phyloP scores from a whole-genome alignment of 108 stramenopile genomes.

The Fragilariopsis cylindrus region DNA sequence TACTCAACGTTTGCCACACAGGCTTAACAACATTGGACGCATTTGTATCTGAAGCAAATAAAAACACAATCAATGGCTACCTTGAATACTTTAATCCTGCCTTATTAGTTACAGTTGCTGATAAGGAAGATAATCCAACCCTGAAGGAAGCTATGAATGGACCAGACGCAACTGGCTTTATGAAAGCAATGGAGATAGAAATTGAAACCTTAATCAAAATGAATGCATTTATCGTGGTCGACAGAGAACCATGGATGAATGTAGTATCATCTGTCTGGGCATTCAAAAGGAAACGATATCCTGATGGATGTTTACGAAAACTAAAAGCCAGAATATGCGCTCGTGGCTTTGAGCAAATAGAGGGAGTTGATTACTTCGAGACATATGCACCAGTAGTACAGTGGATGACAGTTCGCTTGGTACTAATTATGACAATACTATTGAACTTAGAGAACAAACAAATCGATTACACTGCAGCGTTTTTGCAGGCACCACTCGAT shows the following conservation, averaged over 20 bases:
- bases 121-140: conserved; percentile 8
- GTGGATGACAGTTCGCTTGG: conserved; percentile 35
- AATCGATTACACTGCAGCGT: background rate
- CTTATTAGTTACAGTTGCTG: background rate
- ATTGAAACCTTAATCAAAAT: conserved; percentile 1
- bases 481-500: too few species aligned
- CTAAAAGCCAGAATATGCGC: too few species aligned
- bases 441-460: background rate
- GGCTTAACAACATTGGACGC: background rate
- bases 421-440: conserved; percentile 15
- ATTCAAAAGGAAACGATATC: conserved; percentile 29
- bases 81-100: background rate
- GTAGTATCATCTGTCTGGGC: conserved; percentile 23
- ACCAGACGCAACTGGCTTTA: background rate
- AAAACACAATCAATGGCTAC: background rate
- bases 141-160: conserved; percentile 3
- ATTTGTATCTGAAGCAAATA: background rate
- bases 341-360: too few species aligned
- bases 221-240: background rate
- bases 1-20: too few species aligned
- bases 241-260: background rate
- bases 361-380: conserved; percentile 40
- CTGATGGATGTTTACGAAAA: conserved; percentile 20
- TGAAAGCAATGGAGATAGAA: background rate
- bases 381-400: conserved; percentile 45